Evolutionary conservation across 2,329 filamentous ascomycete genomes (phyloP), one percentile per base, ranked within the genome.

Genomic region (Diplodia intermedia): DNA sequence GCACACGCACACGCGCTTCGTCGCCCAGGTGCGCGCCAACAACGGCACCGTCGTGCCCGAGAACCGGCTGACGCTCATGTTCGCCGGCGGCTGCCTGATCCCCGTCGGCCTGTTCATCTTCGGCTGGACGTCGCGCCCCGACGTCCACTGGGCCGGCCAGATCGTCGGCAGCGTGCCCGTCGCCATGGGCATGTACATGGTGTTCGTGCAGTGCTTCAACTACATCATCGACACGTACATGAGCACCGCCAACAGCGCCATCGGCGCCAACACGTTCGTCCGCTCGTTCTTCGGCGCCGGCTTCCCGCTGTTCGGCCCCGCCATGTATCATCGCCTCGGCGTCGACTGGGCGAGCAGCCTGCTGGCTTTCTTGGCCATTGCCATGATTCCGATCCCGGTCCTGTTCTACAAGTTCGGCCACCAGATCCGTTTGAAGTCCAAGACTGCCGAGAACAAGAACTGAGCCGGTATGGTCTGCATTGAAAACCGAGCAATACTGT

Each of bases 221-320:
- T 90, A 90, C 71, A 81, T 90, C 1, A 84, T 90, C 20, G 87
- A 90, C 66, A 78, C 80, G 0, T 85, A 81, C 69, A 81, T 82
- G 0, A 75, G 79, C 1, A 82, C 82, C 65, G 81, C 84, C 0
- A 83, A 83, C 0, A 80, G 77, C 66, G 84, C 84, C 0, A 83
- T 85, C 50, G 86, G 85, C 0, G 86, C 85, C 0, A 84, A 84
- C 18, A 85, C 85, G 0, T 82, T 88, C 2, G 78, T 88, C 29
- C 79, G 86, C 29, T 86, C 82, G 2, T 77, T 89, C 62, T 81
- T 83, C 0, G 87, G 85, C 1, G 87, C 87, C 5, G 78, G 87
- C 0, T 83, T 90, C 1, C 89, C 89, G 0, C 79, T 91, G 1
- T 88, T 88, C 14, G 89, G 88, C 0, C 78, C 83, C 0, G 79